Conservation (phyloP, 345 rosid genomes). For the Diplotaxis tenuifolia region DNA sequence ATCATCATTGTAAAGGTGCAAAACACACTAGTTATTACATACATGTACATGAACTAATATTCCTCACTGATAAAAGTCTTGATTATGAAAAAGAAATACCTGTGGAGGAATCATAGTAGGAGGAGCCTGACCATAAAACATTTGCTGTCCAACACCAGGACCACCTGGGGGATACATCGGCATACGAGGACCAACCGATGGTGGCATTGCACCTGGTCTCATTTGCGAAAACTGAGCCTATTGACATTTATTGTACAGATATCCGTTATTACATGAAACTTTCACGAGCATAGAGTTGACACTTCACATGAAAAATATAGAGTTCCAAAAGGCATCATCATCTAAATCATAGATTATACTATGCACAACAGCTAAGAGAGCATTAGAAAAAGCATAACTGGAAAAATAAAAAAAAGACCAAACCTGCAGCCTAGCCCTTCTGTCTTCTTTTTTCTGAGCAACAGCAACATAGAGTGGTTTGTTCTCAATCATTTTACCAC, state of each 20-base stretch:
- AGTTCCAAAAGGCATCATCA: neutral
- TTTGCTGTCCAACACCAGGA: neutral
- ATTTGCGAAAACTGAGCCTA: neutral
- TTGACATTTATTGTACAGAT: neutral
- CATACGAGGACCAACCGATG: neutral
- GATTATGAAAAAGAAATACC: too few relatives aligned
- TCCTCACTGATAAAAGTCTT: too few relatives aligned
- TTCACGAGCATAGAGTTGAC: neutral
- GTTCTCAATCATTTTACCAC: conserved; percentile 37
- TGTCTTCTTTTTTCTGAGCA: conserved; percentile 39
- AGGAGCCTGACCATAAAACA: neutral
- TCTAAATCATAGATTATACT: neutral
- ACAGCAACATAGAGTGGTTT: conserved; percentile 41
- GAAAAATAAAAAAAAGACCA: neutral
- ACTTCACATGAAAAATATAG: neutral
- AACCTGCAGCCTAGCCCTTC: conserved; percentile 39
- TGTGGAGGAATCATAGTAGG: neutral
- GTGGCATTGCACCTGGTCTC: neutral
- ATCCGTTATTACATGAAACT: neutral
- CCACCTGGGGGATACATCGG: neutral
- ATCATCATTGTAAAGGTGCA: neutral
- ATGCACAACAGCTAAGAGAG: neutral
- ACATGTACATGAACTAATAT: neutral
- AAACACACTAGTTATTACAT: neutral
- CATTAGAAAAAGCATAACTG: neutral